Percentiles rank a stretch among this genome's conserved stretches.
Conservation (phyloP, 352 stramenopile genomes). For the Hyaloperonospora brassicae region DNA sequence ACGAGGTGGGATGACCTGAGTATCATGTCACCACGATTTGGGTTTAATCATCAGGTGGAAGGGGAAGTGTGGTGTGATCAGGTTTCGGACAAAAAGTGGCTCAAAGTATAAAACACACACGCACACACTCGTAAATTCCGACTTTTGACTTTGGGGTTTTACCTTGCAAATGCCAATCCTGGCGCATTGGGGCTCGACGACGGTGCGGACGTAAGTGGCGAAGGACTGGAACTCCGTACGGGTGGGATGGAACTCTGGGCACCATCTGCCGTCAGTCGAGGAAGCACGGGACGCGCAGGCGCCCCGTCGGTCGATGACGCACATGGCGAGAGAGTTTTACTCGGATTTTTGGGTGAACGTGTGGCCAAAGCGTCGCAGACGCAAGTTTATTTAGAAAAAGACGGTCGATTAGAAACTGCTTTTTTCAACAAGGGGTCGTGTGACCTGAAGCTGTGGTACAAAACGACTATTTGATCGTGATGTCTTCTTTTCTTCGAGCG, state of each 20-base stretch:
- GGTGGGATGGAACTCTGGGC: conserved; percentile 82
- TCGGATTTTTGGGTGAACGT: neutral
- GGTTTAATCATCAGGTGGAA: too few species aligned
- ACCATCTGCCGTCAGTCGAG: conserved; percentile 40
- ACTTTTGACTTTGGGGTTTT: conserved; percentile 9
- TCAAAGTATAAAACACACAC: neutral
- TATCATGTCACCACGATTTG: neutral
- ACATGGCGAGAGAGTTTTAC: conserved; percentile 11
- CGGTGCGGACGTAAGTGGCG: conserved; percentile 70
- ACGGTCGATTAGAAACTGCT: conserved; percentile 12
- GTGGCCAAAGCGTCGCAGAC: conserved; percentile 4
- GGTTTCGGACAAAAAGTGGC: conserved; percentile 1
- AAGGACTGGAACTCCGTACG: conserved; percentile 81
- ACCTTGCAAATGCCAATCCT: conserved; percentile 88
- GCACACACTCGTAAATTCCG: too few species aligned
- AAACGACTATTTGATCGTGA: too few species aligned
- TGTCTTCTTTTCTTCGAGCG: too few species aligned
- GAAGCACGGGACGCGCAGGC: conserved; percentile 2
- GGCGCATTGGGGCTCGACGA: conserved; percentile 71
- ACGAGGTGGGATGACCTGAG: conserved; percentile 55
- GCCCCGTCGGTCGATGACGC: conserved; percentile 10
- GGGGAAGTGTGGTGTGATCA: too few species aligned
- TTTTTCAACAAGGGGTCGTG: too few species aligned
- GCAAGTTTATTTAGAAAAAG: conserved; percentile 24
- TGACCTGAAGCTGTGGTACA: too few species aligned